Conservation (phyloP, 768 basidiomycete genomes). For the Agaricus sinodeliciosus region DNA sequence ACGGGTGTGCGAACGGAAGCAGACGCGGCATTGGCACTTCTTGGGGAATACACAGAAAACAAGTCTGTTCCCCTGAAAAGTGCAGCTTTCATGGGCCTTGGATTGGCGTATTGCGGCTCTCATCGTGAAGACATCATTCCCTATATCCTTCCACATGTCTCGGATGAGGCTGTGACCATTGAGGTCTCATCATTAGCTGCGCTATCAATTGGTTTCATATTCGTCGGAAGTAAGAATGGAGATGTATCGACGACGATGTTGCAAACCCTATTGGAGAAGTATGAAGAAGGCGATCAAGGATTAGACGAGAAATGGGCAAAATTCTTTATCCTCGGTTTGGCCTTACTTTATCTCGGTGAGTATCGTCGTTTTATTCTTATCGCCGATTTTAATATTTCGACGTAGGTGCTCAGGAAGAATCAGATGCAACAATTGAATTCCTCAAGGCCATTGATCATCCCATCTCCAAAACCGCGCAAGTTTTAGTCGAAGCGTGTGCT, state of each 20-base stretch:
- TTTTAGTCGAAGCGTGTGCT: slow-evolving; percentile 89
- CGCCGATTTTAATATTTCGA: not conserved
- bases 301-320: slow-evolving; percentile 92
- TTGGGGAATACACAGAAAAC: slow-evolving; percentile 87
- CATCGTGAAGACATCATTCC: slow-evolving; percentile 79
- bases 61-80: slow-evolving; percentile 79
- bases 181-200: slow-evolving; percentile 85
- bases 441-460: slow-evolving; percentile 92
- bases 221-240: slow-evolving; percentile 91
- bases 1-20: slow-evolving; percentile 86
- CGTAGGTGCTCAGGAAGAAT: slow-evolving; percentile 84
- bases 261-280: slow-evolving; percentile 84
- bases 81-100: slow-evolving; percentile 87
- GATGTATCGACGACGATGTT: slow-evolving; percentile 87
- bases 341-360: slow-evolving; percentile 84
- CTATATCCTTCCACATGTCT: slow-evolving; percentile 73
- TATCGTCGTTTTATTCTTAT: not conserved
- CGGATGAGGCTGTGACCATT: slow-evolving; percentile 79
- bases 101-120: slow-evolving; percentile 91
- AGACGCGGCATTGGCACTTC: slow-evolving; percentile 85
- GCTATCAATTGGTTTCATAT: slow-evolving; percentile 88
- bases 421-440: slow-evolving; percentile 90
- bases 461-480: slow-evolving; percentile 83
- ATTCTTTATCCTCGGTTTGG: slow-evolving; percentile 86
- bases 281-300: slow-evolving; percentile 54